Evolutionary conservation across 306 rosid species (phyloP), one percentile per base, ranked within the genome.

Genomic region (Quercus alba): DNA sequence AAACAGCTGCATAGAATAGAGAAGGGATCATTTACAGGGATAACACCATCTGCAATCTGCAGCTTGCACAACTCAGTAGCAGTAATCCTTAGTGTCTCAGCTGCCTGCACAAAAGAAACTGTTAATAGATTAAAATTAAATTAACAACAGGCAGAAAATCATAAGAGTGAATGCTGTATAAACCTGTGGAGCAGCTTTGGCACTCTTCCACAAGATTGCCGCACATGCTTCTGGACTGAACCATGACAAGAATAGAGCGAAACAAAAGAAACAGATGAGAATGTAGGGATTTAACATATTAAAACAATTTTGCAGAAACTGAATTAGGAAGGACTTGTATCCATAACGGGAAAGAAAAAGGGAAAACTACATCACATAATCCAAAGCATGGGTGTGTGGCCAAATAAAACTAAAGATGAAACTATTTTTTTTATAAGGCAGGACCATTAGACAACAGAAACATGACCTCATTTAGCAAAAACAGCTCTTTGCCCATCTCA

Each of bases 171-270:
- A 75, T 71, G 17, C 68, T 6, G 30, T 66, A 75, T 41, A 64
- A 80, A 93, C 99, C 99, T 86, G 75, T 49, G 99, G 98, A 81
- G 99, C 72, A 73, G 94, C 98, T 90, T 91, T 95, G 44, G 98
- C 77, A 82, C 17, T 88, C 92, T 93, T 95, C 94, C 94, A 95
- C 89, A 95, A 88, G 92, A 95, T 95, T 56, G 98, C 99, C 56
- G 98, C 99, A 83, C 98, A 90, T 68, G 98, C 99, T 83, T 95
- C 99, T 6, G 99, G 99, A 83, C 99, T 95, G 72, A 51, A 88
- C 77, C 82, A 74, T 28, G 78, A 71, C 10, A 87, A 75, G 78
- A 82, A 85, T 68, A 78, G 80, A 80, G 85, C 73, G 66, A 86
- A 85, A 75, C 69, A 66, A 56, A 81, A 74, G 81, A 77, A 17